phyloP scores from a whole-genome alignment of 345 rosid genomes.

The Eucalyptus shirleyi region DNA sequence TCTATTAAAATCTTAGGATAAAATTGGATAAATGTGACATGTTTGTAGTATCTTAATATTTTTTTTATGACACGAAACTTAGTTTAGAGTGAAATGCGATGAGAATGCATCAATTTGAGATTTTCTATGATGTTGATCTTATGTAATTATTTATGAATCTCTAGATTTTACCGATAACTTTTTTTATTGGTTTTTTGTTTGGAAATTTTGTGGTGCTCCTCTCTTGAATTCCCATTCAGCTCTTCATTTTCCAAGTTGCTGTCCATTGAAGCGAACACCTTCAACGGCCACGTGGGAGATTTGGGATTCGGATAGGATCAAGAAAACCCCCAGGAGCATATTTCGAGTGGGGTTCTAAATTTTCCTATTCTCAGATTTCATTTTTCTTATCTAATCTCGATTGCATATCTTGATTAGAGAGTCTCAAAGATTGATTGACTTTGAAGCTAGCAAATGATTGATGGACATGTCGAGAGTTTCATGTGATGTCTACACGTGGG shows the following conservation, averaged over 20 bases:
- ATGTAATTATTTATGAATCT: background rate
- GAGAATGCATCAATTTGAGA: background rate
- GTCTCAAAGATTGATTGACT: background rate
- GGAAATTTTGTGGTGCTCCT: background rate
- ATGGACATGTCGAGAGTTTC: background rate
- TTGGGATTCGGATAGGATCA: background rate
- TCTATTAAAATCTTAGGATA: background rate
- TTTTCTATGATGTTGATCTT: too few species aligned
- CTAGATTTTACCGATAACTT: accelerated
- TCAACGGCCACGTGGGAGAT: background rate
- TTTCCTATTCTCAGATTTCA: background rate
- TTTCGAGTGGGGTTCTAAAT: background rate
- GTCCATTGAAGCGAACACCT: background rate
- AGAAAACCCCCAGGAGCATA: background rate
- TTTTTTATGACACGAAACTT: background rate
- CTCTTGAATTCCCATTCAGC: background rate
- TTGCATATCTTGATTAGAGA: background rate
- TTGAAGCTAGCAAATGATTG: background rate
- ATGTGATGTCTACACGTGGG: background rate
- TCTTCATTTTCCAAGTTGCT: background rate
- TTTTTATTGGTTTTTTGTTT: background rate
- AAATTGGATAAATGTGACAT: background rate
- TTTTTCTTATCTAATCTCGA: background rate
- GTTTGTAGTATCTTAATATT: background rate
- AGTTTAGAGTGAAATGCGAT: accelerated